Base-by-base conservation (phyloP, 2,329 filamentous ascomycete genomes). In the Cladosporium velox region DNA sequence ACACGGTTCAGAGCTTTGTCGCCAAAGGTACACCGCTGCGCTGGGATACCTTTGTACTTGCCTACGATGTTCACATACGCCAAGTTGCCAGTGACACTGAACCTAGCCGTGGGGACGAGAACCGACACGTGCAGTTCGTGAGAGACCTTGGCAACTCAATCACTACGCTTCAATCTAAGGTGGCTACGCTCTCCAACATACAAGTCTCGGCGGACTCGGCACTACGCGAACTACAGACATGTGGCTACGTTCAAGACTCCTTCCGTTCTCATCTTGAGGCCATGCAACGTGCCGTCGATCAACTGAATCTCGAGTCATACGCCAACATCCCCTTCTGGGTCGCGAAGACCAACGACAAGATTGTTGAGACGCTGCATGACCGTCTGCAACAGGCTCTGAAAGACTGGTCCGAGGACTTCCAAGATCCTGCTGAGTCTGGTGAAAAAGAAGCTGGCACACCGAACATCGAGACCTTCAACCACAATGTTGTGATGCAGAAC, bases 41-140 rank as follows among this genome's bases (percentile, higher is more conserved):
- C 73, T 99, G 95, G 95, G 95, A 99, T 75, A 97, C 95, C 0
- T 98, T 99, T 73, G 92, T 99, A 63, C 94, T 97, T 77, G 93
- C 93, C 1, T 97, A 97, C 77, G 95, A 99, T 77, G 85, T 97
- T 35, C 93, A 93, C 71, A 87, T 93, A 69, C 90, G 88, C 70
- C 87, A 86, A 85, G 65, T 78, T 83, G 74, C 80, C 32, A 66
- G 90, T 75, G 85, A 91, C 73, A 79, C 85, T 69, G 72, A 86
- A 67, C 74, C 84, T 66, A 77, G 77, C 44, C 60, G 60, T 47
- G 80, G 73, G 8, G 70, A 73, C 4, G 74, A 76, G 57, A 74
- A 74, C 66, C 68, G 75, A 77, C 96, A 99, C 77, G 93, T 97
- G 60, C 91, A 97, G 75, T 99, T 98, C 76, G 93, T 99, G 59